Conservation (phyloP, 108 stramenopile genomes). For the Cyclotella sp. region DNA sequence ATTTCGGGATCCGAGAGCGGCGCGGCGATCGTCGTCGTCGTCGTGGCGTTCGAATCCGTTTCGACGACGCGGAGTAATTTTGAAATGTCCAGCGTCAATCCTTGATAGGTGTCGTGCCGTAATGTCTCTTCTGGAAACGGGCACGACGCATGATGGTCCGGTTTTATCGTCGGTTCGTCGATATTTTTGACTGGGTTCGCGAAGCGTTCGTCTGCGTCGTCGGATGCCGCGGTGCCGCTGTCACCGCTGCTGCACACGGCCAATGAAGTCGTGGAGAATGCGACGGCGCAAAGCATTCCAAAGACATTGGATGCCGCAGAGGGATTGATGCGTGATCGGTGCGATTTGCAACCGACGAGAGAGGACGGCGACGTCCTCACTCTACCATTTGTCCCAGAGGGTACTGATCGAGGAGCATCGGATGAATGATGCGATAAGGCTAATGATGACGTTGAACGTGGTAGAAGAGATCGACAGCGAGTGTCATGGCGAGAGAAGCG, state of each 20-base stretch:
- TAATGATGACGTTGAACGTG: background rate
- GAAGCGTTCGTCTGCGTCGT: no score
- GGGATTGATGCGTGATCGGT: background rate
- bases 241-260: conserved; percentile 29
- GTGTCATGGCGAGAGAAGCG: no score
- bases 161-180: conserved; percentile 9
- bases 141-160: conserved; percentile 20
- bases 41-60: no score
- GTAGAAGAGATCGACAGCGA: background rate
- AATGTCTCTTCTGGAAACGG: conserved; percentile 68
- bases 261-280: conserved; percentile 7
- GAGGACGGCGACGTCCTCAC: no score
- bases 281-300: conserved; percentile 6
- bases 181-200: conserved; percentile 7
- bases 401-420: no score
- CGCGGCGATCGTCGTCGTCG: background rate
- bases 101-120: conserved; percentile 74
- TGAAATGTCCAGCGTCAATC: conserved; percentile 63
- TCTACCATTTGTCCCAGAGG: no score
- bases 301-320: conserved; percentile 19
- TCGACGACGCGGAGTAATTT: conserved; percentile 15
- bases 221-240: background rate
- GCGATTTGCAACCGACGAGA: background rate
- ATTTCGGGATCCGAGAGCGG: conserved; percentile 27
- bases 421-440: conserved; percentile 1